These are phyloP conservation scores for Botrytis cinerea DNA, from an alignment of 2,329 filamentous ascomycete genomes.

Conservation along the genomic window DNA sequence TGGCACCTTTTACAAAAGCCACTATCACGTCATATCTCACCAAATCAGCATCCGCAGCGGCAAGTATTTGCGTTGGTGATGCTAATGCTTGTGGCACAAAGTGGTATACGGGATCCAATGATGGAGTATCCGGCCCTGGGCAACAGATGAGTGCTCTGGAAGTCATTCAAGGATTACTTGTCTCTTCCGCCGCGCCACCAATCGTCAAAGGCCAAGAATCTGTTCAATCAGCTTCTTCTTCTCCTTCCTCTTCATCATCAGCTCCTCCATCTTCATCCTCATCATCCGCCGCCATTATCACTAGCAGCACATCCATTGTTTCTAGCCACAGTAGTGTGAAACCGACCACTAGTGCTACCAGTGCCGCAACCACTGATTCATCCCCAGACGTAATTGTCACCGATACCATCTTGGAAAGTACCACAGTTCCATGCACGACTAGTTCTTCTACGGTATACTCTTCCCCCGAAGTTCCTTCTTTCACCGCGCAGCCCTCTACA, in stretches of 20 bases:
- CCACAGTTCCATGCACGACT: slow-evolving; percentile 9
- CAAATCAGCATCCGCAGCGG: slow-evolving; percentile 57
- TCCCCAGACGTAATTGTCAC: background rate
- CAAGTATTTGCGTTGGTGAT: slow-evolving; percentile 58
- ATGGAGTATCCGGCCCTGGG: slow-evolving; percentile 57
- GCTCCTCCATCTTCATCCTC: too few species aligned
- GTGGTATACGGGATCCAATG: slow-evolving; percentile 61
- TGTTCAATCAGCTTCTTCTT: slow-evolving; percentile 24
- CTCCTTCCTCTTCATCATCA: background rate
- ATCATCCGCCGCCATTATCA: background rate
- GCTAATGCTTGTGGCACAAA: slow-evolving; percentile 55
- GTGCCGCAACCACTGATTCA: background rate
- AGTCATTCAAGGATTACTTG: slow-evolving; percentile 60
- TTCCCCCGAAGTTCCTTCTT: background rate
- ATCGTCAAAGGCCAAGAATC: slow-evolving; percentile 23
- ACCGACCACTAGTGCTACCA: background rate
- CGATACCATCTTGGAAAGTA: background rate
- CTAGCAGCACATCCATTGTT: background rate
- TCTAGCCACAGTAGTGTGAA: background rate
- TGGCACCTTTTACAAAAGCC: slow-evolving; percentile 56
- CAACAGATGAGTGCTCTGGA: slow-evolving; percentile 68
- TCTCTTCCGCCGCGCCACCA: slow-evolving; percentile 42
- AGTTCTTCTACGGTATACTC: background rate
- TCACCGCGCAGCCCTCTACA: background rate
- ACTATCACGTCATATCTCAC: slow-evolving; percentile 52